Evolutionary conservation across 768 basidiomycete species (phyloP).

Genomic region (Pholiota conissans): DNA sequence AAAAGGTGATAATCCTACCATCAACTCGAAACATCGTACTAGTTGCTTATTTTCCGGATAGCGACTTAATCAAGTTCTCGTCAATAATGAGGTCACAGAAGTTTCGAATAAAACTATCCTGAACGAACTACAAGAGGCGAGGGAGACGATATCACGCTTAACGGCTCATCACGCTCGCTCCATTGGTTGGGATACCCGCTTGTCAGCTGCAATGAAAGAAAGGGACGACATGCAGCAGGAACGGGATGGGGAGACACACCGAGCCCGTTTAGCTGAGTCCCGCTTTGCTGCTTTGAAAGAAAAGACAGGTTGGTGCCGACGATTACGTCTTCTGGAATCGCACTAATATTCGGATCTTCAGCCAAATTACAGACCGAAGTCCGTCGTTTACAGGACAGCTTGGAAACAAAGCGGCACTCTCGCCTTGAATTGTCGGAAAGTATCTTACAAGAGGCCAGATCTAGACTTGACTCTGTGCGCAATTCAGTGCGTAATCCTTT

Average conservation of each 20-base stretch:
- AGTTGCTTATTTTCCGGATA: constrained; percentile 26
- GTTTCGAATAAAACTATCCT: constrained; percentile 72
- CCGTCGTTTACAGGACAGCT: constrained; percentile 56
- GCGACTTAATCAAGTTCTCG: constrained; percentile 76
- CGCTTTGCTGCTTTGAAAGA: constrained; percentile 65
- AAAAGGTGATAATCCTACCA: constrained; percentile 48
- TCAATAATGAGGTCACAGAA: constrained; percentile 83
- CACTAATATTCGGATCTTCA: constrained; percentile 23
- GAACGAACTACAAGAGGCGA: constrained; percentile 75
- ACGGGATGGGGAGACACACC: constrained; percentile 65
- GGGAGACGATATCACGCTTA: constrained; percentile 63
- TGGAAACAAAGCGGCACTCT: constrained; percentile 61
- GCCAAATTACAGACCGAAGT: constrained; percentile 74
- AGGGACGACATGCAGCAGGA: constrained; percentile 86
- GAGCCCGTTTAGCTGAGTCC: constrained; percentile 67
- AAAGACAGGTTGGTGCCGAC: constrained; percentile 52
- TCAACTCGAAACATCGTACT: constrained; percentile 4
- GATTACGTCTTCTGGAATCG: neutral
- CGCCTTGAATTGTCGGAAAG: constrained; percentile 68
- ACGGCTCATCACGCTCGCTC: constrained; percentile 70
- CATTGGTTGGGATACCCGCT: constrained; percentile 66
- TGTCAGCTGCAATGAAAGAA: constrained; percentile 68
- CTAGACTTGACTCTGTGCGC: constrained; percentile 61
- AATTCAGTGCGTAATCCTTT: constrained; percentile 43
- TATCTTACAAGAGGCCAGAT: constrained; percentile 64